These are phyloP conservation scores for Colletotrichum sp. DNA, from an alignment of 2,329 filamentous ascomycete genomes.

Conservation along the genomic window DNA sequence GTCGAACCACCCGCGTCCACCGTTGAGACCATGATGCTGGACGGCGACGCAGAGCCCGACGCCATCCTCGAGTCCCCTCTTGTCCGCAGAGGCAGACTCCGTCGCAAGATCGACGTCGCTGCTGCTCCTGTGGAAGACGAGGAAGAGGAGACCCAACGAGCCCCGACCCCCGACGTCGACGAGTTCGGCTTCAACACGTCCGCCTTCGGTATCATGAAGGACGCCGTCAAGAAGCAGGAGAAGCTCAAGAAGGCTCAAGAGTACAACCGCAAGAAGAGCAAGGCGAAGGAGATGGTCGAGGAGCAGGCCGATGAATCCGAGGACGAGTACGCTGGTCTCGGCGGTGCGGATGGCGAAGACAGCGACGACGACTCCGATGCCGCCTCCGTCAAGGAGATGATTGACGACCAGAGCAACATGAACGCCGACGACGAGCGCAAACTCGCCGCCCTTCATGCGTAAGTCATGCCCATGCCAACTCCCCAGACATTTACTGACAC, in stretches of 20 bases:
- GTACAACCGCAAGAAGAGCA: constrained; percentile 86
- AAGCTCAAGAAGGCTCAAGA: constrained; percentile 55
- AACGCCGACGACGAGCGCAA: constrained; percentile 76
- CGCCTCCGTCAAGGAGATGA: constrained; percentile 80
- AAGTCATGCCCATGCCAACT: constrained; percentile 48
- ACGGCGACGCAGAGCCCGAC: constrained; percentile 38
- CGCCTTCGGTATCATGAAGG: constrained; percentile 76
- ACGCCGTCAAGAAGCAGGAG: constrained; percentile 61
- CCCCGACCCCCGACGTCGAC: constrained; percentile 28
- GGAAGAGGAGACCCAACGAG: constrained; percentile 31
- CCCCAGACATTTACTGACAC: background rate
- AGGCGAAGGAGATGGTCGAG: constrained; percentile 85
- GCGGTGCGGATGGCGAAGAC: constrained; percentile 88
- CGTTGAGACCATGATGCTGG: constrained; percentile 68
- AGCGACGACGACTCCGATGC: constrained; percentile 75
- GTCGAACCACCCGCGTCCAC: constrained; percentile 70
- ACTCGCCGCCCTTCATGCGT: constrained; percentile 88
- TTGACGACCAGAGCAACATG: constrained; percentile 81
- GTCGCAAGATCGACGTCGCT: constrained; percentile 44
- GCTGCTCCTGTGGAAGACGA: constrained; percentile 46
- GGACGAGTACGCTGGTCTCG: constrained; percentile 95
- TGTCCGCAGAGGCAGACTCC: constrained; percentile 61
- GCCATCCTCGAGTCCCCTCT: constrained; percentile 68
- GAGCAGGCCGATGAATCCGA: constrained; percentile 98
- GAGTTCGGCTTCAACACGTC: constrained; percentile 42